Percentiles rank a stretch among this genome's conserved stretches.
These are phyloP conservation scores for Populus simonii DNA, from an alignment of 345 rosid species.

Conservation along the genomic window DNA sequence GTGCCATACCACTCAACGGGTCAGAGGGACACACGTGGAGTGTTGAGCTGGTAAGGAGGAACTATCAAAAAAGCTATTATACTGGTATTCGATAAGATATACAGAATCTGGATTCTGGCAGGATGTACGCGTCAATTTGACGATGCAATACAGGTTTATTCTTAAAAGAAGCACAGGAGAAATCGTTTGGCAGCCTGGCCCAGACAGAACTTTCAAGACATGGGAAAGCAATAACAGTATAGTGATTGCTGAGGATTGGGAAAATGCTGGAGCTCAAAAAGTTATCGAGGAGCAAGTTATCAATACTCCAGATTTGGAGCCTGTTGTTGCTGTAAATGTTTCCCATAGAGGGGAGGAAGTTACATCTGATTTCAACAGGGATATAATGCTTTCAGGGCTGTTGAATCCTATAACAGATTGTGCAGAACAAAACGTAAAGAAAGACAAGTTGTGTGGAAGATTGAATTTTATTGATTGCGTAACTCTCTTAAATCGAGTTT, in stretches of 20 bases:
- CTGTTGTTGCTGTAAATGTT: constrained; percentile 1
- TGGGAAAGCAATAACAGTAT: constrained; percentile 25
- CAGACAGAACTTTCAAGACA: constrained; percentile 28
- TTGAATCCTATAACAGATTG: too few relatives aligned
- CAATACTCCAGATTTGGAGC: background rate
- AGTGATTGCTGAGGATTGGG: constrained; percentile 34
- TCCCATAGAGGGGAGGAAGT: background rate
- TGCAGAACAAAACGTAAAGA: background rate
- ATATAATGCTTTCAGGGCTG: background rate
- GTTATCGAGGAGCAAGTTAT: constrained; percentile 16
- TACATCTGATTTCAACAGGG: background rate
- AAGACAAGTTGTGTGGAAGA: background rate
- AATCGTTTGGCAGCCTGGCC: constrained; percentile 37
- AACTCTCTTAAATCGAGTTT: background rate
- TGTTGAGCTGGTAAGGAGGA: constrained; percentile 31
- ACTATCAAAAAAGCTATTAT: background rate
- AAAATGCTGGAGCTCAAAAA: constrained; percentile 27
- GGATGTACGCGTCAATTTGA: constrained; percentile 19
- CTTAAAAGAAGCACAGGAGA: constrained; percentile 21
- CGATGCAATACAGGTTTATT: constrained; percentile 34
- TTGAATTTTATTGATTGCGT: background rate
- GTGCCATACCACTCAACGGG: constrained; percentile 32
- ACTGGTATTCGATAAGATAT: background rate
- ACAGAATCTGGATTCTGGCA: constrained; percentile 3
- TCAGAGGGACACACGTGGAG: constrained; percentile 35